phyloP scores from a whole-genome alignment of 768 basidiomycete species.

The Hericium rajendrae region DNA sequence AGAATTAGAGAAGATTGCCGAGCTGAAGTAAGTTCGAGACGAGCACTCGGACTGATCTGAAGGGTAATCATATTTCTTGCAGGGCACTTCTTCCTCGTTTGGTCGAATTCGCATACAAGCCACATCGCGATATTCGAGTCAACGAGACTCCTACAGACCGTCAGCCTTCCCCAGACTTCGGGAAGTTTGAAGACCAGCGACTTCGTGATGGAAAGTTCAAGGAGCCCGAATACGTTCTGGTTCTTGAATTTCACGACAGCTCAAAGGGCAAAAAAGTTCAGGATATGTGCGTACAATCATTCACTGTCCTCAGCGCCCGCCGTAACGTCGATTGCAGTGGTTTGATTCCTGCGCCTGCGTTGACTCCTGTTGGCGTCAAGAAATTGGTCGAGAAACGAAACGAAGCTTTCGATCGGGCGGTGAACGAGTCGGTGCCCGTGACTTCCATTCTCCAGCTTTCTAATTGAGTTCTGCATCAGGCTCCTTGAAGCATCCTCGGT shows the following conservation, averaged over 20 bases:
- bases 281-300: slow-evolving; percentile 2
- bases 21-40: slow-evolving; percentile 56
- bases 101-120: slow-evolving; percentile 76
- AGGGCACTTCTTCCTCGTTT: slow-evolving; percentile 78
- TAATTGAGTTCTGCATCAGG: slow-evolving; percentile 26
- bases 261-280: slow-evolving; percentile 5
- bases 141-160: slow-evolving; percentile 27
- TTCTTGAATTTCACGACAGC: slow-evolving; percentile 42
- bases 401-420: slow-evolving; percentile 29
- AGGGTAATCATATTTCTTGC: not conserved
- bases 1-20: slow-evolving; percentile 67
- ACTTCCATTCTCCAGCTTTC: slow-evolving; percentile 17
- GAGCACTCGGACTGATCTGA: not conserved
- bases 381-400: slow-evolving; percentile 11
- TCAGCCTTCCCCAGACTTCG: slow-evolving; percentile 30
- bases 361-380: slow-evolving; percentile 8
- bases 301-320: not conserved
- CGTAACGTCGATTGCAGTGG: not conserved
- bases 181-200: not conserved
- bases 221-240: slow-evolving; percentile 39
- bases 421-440: slow-evolving; percentile 33
- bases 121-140: slow-evolving; percentile 49
- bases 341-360: slow-evolving; percentile 3
- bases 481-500: slow-evolving; percentile 44
- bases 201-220: slow-evolving; percentile 17